Evolutionary conservation across 2,329 filamentous ascomycete genomes (phyloP).

Genomic region (Xylaria sp.): DNA sequence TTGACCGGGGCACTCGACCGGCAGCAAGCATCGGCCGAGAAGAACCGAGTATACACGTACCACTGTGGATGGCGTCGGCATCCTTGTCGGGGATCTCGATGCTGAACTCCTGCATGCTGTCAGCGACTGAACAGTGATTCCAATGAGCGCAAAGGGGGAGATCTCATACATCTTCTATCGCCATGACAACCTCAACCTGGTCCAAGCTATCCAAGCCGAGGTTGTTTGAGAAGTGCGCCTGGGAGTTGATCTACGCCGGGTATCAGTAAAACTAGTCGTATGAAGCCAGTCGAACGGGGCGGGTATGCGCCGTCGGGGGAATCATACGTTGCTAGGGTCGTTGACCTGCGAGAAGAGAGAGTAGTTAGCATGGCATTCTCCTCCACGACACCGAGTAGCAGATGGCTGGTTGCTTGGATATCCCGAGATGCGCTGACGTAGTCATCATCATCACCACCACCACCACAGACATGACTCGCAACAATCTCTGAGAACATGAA

Average conservation of each 20-base stretch:
- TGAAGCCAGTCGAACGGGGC: not conserved
- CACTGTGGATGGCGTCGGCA: conserved; percentile 87
- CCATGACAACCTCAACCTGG: conserved; percentile 99
- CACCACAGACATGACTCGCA: not conserved
- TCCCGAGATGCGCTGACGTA: conserved; percentile 9
- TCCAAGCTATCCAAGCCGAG: conserved; percentile 95
- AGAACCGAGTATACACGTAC: conserved; percentile 50
- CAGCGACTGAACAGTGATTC: conserved; percentile 12
- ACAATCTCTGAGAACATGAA: not conserved
- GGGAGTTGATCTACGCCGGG: conserved; percentile 64
- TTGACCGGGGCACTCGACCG: conserved; percentile 2
- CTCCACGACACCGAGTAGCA: not conserved
- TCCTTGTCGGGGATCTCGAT: conserved; percentile 99
- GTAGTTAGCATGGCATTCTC: conserved; percentile 22
- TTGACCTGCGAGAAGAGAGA: conserved; percentile 52
- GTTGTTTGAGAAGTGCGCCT: conserved; percentile 93
- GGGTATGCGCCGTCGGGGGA: not conserved
- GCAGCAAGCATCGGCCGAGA: not conserved
- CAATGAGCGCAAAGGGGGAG: not conserved
- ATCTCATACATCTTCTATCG: conserved; percentile 84
- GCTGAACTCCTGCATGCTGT: conserved; percentile 55
- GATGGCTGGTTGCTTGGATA: not conserved
- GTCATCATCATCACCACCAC: not conserved
- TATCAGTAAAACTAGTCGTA: conserved; percentile 15
- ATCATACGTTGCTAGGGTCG: conserved; percentile 56